Conservation (phyloP, 1,284 basidiomycete genomes). For the Ceratobasidium sp. region DNA sequence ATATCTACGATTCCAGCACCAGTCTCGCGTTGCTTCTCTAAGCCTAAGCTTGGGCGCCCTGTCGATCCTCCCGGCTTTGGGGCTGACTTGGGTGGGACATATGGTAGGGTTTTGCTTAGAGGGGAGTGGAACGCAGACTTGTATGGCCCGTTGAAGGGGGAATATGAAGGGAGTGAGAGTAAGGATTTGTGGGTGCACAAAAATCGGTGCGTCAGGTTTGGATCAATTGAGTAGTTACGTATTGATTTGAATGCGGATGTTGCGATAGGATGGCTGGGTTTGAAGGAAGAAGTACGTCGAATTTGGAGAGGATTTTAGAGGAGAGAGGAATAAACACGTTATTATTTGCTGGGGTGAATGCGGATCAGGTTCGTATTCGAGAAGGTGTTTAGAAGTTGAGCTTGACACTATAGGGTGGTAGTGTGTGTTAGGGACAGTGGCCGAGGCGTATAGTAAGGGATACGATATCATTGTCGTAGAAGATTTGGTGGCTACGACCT, state of each 20-base stretch:
- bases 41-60: slow-evolving; percentile 55
- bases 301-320: slow-evolving; percentile 71
- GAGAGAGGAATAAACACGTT: slow-evolving; percentile 74
- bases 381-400: neutral
- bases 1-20: slow-evolving; percentile 72
- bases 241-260: neutral
- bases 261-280: slow-evolving; percentile 71
- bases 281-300: slow-evolving; percentile 71
- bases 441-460: slow-evolving; percentile 31
- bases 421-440: slow-evolving; percentile 49
- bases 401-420: neutral
- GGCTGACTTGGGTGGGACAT: slow-evolving; percentile 66
- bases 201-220: slow-evolving; percentile 65
- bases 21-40: slow-evolving; percentile 64
- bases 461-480: slow-evolving; percentile 42
- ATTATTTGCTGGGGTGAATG: slow-evolving; percentile 74
- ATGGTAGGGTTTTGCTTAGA: slow-evolving; percentile 73
- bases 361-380: slow-evolving; percentile 63
- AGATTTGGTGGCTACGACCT: slow-evolving; percentile 41
- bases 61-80: slow-evolving; percentile 69
- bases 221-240: neutral
- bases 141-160: slow-evolving; percentile 71
- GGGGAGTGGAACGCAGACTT: slow-evolving; percentile 68
- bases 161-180: slow-evolving; percentile 67
- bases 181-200: slow-evolving; percentile 79